Conservation (phyloP, 345 rosid species). For the Zanthoxylum bungeanum region DNA sequence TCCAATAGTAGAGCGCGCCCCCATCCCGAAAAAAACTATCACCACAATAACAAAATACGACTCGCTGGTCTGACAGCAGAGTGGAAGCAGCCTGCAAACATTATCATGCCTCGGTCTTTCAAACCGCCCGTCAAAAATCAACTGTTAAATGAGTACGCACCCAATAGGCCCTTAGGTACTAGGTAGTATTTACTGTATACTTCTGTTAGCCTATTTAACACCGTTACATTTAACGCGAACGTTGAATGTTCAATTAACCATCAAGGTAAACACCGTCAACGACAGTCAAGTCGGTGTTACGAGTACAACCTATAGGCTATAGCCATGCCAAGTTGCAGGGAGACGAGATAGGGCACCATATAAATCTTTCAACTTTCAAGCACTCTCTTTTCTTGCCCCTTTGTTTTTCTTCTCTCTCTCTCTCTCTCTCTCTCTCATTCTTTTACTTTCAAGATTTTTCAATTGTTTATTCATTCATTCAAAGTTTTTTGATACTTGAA, state of each 20-base stretch:
- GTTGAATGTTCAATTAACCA: background rate
- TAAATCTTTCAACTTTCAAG: slow-evolving; percentile 19
- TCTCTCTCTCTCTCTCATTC: background rate
- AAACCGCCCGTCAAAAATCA: slow-evolving; percentile 27
- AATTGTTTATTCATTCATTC: slow-evolving; percentile 20
- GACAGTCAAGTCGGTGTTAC: slow-evolving; percentile 10
- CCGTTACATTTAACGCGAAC: slow-evolving; percentile 9
- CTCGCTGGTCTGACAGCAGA: slow-evolving; percentile 12
- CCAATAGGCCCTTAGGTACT: background rate
- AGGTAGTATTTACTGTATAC: background rate
- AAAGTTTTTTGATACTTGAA: slow-evolving; percentile 23
- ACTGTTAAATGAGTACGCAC: background rate
- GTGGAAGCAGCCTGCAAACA: slow-evolving; percentile 3
- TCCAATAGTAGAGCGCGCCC: too few species aligned
- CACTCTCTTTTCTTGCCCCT: background rate
- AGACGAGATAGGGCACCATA: background rate
- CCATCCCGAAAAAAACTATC: too few species aligned
- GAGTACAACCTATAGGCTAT: background rate
- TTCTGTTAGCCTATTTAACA: background rate
- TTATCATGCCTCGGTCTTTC: slow-evolving; percentile 15
- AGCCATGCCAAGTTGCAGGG: slow-evolving; percentile 9
- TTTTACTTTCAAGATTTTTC: slow-evolving; percentile 5
- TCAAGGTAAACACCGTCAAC: background rate
- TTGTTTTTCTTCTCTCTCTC: too few species aligned
- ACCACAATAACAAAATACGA: background rate